Evolutionary conservation across 2,329 filamentous ascomycete genomes (phyloP).

Genomic region (Xylaria digitata): DNA sequence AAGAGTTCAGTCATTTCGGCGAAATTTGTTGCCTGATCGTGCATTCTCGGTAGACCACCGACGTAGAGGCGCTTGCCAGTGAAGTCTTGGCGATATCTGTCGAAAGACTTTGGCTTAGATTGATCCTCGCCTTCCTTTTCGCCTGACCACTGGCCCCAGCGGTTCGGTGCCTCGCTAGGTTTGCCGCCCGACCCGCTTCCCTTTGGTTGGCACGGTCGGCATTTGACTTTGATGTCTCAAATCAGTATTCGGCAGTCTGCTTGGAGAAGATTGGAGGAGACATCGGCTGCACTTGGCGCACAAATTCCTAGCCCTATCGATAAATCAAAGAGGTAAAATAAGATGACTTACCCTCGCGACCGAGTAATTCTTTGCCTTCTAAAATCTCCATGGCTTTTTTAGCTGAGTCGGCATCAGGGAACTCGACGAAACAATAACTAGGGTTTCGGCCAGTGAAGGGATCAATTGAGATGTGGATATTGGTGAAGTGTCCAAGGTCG

Average conservation of each 20-base stretch:
- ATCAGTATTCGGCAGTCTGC: constrained; percentile 17
- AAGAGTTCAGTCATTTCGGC: constrained; percentile 61
- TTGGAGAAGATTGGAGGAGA: not conserved
- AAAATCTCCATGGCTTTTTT: constrained; percentile 67
- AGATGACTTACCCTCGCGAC: constrained; percentile 56
- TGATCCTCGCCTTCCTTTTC: constrained; percentile 41
- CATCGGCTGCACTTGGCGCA: not conserved
- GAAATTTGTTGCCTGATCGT: constrained; percentile 60
- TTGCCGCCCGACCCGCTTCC: constrained; percentile 39
- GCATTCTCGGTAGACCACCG: constrained; percentile 62
- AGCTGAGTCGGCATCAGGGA: constrained; percentile 67
- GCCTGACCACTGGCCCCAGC: constrained; percentile 59
- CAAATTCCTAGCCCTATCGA: not conserved
- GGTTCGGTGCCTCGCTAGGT: constrained; percentile 49
- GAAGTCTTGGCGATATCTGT: constrained; percentile 41
- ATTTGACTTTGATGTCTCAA: constrained; percentile 58
- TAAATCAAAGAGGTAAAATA: not conserved
- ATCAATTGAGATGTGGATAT: constrained; percentile 76
- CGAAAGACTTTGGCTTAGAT: constrained; percentile 29
- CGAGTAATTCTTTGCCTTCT: constrained; percentile 64
- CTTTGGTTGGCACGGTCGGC: constrained; percentile 70
- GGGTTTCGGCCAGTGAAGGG: constrained; percentile 75
- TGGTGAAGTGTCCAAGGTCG: constrained; percentile 56
- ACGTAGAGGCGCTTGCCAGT: constrained; percentile 60
- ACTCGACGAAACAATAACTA: constrained; percentile 80